Base-by-base conservation (phyloP, 1,284 basidiomycete species). In the Microstroma glucosiphilum region DNA sequence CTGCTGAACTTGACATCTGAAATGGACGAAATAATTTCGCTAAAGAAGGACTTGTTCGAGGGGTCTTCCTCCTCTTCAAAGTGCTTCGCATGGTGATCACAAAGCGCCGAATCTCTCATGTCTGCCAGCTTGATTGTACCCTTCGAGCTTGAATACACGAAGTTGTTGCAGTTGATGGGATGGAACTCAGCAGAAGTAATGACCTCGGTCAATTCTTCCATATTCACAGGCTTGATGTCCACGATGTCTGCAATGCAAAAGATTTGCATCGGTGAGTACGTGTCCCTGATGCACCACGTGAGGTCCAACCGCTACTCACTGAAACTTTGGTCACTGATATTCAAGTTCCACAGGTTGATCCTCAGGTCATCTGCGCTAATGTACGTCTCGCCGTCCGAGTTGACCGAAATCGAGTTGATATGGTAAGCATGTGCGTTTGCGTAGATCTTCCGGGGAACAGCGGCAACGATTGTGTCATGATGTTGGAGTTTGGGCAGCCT, bases 61-160 rank as follows among this genome's bases (percentile, higher is more conserved):
- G 93, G 93, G 78, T 98, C 96, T 80, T 99, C 96, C 75, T 97
- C 94, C 80, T 98, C 96, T 80, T 64, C 72, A 51, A 66, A 64
- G 56, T 68, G 88, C 85, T 99, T 98, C 49, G 93, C 91, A 74
- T 97, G 90, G 72, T 86, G 86, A 80, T 99, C 96, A 81, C 96
- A 99, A 61, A 99, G 83, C 6, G 96, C 96, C 23, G 93, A 91
- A 73, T 97, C 92, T 59, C 96, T 88, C 96, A 99, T 99, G 82
- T 99, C 96, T n/a, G 93, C 94, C 62, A 99, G 86, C 83, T 98
- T 98, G 85, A 99, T 97, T 77, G 96, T 98, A 70, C 92, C 94
- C 83, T 98, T 98, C 65, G 94, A 98, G 82, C 91, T 93, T 66
- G 94, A 98, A 82, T 98, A 99, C 90, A 97, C 96, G 83, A 99